These are phyloP conservation scores for Teratosphaeria destructans DNA, from an alignment of 2,329 filamentous ascomycete species.

Conservation along the genomic window DNA sequence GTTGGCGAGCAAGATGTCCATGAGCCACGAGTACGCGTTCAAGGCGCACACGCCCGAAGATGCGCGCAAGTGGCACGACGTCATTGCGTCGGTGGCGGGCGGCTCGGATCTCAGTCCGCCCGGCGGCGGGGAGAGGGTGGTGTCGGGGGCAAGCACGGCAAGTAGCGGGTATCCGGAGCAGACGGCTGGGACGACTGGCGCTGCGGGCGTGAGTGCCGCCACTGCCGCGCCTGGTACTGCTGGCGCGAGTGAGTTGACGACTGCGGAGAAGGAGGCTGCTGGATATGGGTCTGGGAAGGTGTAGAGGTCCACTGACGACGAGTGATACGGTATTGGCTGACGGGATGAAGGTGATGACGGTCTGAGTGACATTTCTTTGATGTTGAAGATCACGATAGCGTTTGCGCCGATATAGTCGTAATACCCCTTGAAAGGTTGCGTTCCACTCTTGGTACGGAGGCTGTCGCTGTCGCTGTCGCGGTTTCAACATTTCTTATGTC, in stretches of 20 bases:
- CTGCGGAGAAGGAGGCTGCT: not conserved
- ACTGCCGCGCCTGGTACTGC: not conserved
- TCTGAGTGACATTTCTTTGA: not conserved
- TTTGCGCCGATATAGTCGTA: not conserved
- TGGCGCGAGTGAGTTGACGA: not conserved
- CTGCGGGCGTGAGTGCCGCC: not conserved
- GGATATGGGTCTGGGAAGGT: not conserved
- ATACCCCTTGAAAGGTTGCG: not conserved
- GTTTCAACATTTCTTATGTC: too few relatives aligned
- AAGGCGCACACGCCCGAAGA: conserved; percentile 74
- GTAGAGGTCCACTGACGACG: not conserved
- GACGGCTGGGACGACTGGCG: not conserved
- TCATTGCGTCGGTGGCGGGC: conserved; percentile 55
- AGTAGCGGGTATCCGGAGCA: not conserved
- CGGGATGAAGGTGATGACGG: not conserved
- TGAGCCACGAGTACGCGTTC: conserved; percentile 71
- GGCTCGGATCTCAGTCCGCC: conserved; percentile 32
- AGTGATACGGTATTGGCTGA: not conserved
- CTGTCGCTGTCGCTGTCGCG: too few relatives aligned
- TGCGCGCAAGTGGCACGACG: conserved; percentile 73
- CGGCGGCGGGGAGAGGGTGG: conserved; percentile 2
- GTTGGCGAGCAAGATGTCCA: conserved; percentile 69
- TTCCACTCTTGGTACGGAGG: not conserved
- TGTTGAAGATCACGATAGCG: not conserved
- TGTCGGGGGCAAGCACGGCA: not conserved